A percentile compares a stretch with the other conserved stretches of the same genome.
phyloP scores from a whole-genome alignment of 345 rosid species.

The Lepidium didymum region DNA sequence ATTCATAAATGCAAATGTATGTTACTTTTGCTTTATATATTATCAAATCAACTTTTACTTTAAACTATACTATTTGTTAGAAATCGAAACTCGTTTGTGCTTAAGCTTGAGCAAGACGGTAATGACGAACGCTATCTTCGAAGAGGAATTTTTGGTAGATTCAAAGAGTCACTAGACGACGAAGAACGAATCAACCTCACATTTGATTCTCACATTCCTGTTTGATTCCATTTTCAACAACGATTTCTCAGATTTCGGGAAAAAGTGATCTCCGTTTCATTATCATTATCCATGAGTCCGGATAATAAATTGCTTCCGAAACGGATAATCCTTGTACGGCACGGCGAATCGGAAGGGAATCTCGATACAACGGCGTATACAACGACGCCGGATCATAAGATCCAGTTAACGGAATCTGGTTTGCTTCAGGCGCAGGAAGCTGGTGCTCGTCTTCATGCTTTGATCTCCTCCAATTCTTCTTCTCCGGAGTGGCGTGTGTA shows the following conservation, averaged over 20 bases:
- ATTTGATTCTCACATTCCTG: background rate
- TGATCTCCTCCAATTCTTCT: conserved; percentile 34
- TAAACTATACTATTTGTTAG: background rate
- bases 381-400: conserved; percentile 83
- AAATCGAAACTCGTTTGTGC: conserved; percentile 5
- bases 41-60: background rate
- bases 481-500: conserved; percentile 55
- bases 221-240: background rate
- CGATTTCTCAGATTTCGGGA: conserved; percentile 9
- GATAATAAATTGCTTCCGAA: conserved; percentile 51
- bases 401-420: conserved; percentile 63
- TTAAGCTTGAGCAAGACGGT: conserved; percentile 30
- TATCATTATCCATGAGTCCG: conserved; percentile 23
- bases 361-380: conserved; percentile 69
- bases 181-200: background rate
- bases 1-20: too few relatives aligned
- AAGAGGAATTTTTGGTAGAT: background rate
- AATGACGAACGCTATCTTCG: background rate
- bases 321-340: conserved; percentile 87
- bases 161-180: background rate
- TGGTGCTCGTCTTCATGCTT: conserved; percentile 45
- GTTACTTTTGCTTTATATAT: too few relatives aligned
- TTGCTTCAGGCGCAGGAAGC: conserved; percentile 49
- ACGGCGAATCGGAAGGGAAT: conserved; percentile 93
- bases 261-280: background rate